These are phyloP conservation scores for Nakazawaea wickerhamii DNA, from an alignment of 805 yeast species.

Conservation along the genomic window DNA sequence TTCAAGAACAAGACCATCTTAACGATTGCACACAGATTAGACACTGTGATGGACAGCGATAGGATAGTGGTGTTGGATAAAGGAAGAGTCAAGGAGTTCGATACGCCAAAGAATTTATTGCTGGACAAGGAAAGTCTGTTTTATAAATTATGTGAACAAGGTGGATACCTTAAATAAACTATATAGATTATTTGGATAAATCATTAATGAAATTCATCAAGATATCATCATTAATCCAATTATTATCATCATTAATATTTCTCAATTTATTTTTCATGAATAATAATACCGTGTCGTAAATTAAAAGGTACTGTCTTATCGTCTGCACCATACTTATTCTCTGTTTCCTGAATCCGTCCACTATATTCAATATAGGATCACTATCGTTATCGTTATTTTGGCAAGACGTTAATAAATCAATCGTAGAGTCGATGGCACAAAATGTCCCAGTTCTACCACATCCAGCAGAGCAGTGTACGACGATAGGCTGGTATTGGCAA, in stretches of 20 bases:
- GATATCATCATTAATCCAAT: neutral
- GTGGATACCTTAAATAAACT: slow-evolving; percentile 41
- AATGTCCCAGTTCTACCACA: slow-evolving; percentile 95
- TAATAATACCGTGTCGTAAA: slow-evolving; percentile 36
- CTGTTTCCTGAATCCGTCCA: slow-evolving; percentile 43
- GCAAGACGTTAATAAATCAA: slow-evolving; percentile 30
- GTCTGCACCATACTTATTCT: slow-evolving; percentile 57
- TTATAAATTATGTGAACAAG: slow-evolving; percentile 75
- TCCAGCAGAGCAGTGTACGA: slow-evolving; percentile 95
- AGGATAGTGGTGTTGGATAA: slow-evolving; percentile 69
- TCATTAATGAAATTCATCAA: neutral
- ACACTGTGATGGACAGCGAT: slow-evolving; percentile 80
- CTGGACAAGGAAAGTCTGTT: slow-evolving; percentile 64
- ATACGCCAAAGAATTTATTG: slow-evolving; percentile 62
- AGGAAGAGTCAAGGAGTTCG: slow-evolving; percentile 74
- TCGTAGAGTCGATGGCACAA: slow-evolving; percentile 60
- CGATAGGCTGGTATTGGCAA: slow-evolving; percentile 37
- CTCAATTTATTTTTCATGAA: slow-evolving; percentile 18
- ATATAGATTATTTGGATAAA: neutral
- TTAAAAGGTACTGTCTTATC: slow-evolving; percentile 45
- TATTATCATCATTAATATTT: neutral
- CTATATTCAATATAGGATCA: slow-evolving; percentile 42
- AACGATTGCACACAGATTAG: slow-evolving; percentile 81
- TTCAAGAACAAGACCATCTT: slow-evolving; percentile 73
- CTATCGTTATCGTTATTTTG: slow-evolving; percentile 14